A percentile compares a stretch with the other conserved stretches of the same genome.
Conservation (phyloP, 805 yeast genomes). For the Metschnikowia aberdeeniae region DNA sequence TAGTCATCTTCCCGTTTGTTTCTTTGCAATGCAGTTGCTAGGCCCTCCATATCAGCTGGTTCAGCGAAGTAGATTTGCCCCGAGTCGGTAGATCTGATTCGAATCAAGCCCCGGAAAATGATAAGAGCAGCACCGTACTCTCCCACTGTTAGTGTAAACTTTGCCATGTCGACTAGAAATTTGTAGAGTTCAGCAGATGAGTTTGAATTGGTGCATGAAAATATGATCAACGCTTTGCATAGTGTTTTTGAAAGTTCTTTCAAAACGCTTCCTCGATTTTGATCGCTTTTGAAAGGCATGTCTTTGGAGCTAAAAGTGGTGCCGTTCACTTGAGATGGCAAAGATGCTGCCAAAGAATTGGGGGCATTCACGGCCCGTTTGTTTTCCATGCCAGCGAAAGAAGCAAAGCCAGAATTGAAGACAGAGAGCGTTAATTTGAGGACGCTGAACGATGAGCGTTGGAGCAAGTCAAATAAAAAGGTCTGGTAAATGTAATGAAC, state of each 20-base stretch:
- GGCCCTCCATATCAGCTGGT: slow-evolving; percentile 61
- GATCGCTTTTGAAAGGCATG: slow-evolving; percentile 12
- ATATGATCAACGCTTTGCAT: slow-evolving; percentile 23
- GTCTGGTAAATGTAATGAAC: slow-evolving; percentile 26
- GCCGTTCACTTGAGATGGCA: background rate
- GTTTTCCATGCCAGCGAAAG: background rate
- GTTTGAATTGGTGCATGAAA: slow-evolving; percentile 19
- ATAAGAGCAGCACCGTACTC: slow-evolving; percentile 40
- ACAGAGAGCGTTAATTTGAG: slow-evolving; percentile 17
- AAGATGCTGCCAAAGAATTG: background rate
- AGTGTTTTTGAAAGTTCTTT: slow-evolving; percentile 23
- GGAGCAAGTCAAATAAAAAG: slow-evolving; percentile 23
- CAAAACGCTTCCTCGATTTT: slow-evolving; percentile 1
- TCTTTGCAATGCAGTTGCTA: slow-evolving; percentile 57
- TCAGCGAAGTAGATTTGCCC: slow-evolving; percentile 45
- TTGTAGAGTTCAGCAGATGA: slow-evolving; percentile 29
- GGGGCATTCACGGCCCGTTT: background rate
- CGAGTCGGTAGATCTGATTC: slow-evolving; percentile 49
- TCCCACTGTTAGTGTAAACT: slow-evolving; percentile 31
- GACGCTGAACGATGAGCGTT: slow-evolving; percentile 12
- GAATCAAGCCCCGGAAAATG: slow-evolving; percentile 47
- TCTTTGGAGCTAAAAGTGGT: slow-evolving; percentile 6
- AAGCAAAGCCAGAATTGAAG: slow-evolving; percentile 9
- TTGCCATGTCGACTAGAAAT: slow-evolving; percentile 33
- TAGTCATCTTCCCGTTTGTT: slow-evolving; percentile 26